Evolutionary conservation across 148 eudicot species (phyloP).

Genomic region (Persicaria maculosa): DNA sequence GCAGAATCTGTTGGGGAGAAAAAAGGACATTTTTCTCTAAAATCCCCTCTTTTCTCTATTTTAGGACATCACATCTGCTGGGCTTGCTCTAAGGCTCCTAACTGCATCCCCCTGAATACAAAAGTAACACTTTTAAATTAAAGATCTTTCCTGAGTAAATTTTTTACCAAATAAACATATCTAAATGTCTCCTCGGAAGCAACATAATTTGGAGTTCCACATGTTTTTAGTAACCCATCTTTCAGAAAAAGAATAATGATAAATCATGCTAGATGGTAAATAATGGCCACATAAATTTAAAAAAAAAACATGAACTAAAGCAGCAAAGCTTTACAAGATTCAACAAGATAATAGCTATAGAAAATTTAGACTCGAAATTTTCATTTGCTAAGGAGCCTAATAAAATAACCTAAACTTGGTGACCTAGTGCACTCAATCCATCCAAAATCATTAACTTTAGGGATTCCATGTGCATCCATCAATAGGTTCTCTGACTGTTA

Average conservation of each 20-base stretch:
- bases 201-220: conserved; percentile 95
- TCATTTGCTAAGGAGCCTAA: background rate
- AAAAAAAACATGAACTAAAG: background rate
- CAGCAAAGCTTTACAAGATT: conserved; percentile 14
- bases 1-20: no score
- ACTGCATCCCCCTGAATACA: no score
- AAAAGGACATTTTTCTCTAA: no score
- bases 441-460: conserved; percentile 95
- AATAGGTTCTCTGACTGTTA: conserved; percentile 86
- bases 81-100: no score
- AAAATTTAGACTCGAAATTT: conserved; percentile 52
- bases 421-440: conserved; percentile 78
- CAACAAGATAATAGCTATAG: background rate
- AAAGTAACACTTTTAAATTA: no score
- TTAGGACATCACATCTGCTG: no score
- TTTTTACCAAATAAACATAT: no score
- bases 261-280: background rate
- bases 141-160: no score
- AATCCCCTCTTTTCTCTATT: no score
- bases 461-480: conserved; percentile 69
- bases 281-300: background rate
- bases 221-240: conserved; percentile 87
- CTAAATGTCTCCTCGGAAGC: conserved; percentile 61
- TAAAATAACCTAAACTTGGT: conserved; percentile 79
- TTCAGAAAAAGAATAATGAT: conserved; percentile 35